phyloP scores from a whole-genome alignment of 257 asterid genomes.

The Primulina eburnea region DNA sequence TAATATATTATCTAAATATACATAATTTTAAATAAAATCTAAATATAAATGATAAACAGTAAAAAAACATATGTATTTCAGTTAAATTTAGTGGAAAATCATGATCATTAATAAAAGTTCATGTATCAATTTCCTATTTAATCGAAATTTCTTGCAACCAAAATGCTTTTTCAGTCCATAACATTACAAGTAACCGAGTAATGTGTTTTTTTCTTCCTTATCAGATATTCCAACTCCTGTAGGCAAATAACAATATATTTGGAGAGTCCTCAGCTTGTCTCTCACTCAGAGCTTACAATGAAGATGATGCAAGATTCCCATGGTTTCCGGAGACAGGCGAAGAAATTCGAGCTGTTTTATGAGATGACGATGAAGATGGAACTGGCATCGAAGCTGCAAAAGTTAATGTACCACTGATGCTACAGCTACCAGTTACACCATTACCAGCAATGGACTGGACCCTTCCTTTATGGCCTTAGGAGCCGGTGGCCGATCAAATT shows the following conservation, averaged over 20 bases:
- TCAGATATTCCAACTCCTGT: neutral
- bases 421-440: slow-evolving; percentile 36
- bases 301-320: slow-evolving; percentile 41
- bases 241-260: slow-evolving; percentile 3
- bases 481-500: slow-evolving; percentile 59
- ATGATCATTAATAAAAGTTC: too few species aligned
- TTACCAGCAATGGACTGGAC: slow-evolving; percentile 41
- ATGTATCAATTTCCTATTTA: too few species aligned
- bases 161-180: too few species aligned
- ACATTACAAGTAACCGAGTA: too few species aligned
- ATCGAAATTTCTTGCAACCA: too few species aligned
- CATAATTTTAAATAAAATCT: too few species aligned
- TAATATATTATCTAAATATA: too few species aligned
- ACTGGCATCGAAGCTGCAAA: slow-evolving; percentile 50
- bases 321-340: slow-evolving; percentile 42
- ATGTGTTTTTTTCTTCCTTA: neutral
- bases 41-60: too few species aligned
- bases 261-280: slow-evolving; percentile 22
- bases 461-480: slow-evolving; percentile 60
- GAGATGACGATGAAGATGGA: slow-evolving; percentile 40
- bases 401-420: slow-evolving; percentile 34
- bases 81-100: too few species aligned
- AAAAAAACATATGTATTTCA: too few species aligned
- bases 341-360: slow-evolving; percentile 31
- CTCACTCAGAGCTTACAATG: slow-evolving; percentile 24